These are phyloP conservation scores for Agastache rugosa DNA, from an alignment of 257 asterid species.

Conservation along the genomic window DNA sequence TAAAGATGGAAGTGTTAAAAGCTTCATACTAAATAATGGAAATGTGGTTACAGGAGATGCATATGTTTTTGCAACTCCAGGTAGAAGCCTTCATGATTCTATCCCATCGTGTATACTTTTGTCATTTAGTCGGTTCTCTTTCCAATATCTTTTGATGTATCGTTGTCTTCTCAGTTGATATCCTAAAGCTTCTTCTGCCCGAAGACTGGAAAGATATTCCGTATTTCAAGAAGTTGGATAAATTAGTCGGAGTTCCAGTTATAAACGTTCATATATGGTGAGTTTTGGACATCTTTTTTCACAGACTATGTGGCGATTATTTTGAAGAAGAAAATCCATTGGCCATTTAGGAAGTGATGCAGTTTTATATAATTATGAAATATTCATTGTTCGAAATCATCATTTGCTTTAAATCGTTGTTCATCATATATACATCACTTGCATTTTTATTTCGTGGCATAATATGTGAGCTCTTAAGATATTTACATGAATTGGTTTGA, in stretches of 20 bases:
- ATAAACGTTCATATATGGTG: slow-evolving; percentile 94
- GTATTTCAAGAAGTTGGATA: slow-evolving; percentile 81
- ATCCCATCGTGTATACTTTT: neutral
- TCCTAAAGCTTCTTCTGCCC: slow-evolving; percentile 90
- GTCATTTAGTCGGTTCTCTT: neutral
- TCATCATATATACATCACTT: neutral
- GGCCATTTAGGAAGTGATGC: neutral
- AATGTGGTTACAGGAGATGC: slow-evolving; percentile 78
- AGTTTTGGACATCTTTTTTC: slow-evolving; percentile 31
- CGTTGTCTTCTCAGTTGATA: slow-evolving; percentile 62
- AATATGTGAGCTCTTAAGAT: slow-evolving; percentile 8
- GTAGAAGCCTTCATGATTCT: slow-evolving; percentile 46
- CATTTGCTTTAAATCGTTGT: neutral
- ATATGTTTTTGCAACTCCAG: slow-evolving; percentile 92
- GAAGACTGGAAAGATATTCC: slow-evolving; percentile 82
- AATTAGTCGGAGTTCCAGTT: slow-evolving; percentile 94
- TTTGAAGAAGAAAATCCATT: neutral
- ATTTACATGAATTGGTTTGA: slow-evolving; percentile 26
- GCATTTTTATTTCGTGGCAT: neutral
- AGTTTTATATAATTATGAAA: neutral
- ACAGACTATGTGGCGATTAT: neutral
- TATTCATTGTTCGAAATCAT: neutral
- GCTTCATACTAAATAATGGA: slow-evolving; percentile 69
- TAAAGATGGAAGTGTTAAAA: slow-evolving; percentile 72
- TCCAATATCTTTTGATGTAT: slow-evolving; percentile 30